Conservation (phyloP, 2,329 filamentous ascomycete genomes). For the Neonectria coccinea region DNA sequence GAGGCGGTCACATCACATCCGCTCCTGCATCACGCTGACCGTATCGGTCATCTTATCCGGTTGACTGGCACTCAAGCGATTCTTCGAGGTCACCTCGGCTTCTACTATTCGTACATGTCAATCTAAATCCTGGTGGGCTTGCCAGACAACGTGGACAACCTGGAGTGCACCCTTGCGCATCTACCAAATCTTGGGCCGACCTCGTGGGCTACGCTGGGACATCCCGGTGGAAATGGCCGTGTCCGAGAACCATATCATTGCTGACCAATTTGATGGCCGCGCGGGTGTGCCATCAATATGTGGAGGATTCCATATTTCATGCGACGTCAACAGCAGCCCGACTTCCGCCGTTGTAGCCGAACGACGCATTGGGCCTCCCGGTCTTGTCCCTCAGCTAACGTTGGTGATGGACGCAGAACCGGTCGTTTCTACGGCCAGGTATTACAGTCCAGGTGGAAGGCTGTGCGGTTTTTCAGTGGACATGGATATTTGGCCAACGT, state of each 20-base stretch:
- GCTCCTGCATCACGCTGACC: constrained; percentile 10
- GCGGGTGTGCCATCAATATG: background rate
- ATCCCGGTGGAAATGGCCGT: constrained; percentile 13
- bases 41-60: constrained; percentile 19
- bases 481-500: background rate
- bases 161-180: constrained; percentile 18
- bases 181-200: constrained; percentile 14
- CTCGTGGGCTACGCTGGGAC: constrained; percentile 24
- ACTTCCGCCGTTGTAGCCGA: constrained; percentile 3
- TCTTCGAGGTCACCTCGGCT: constrained; percentile 6
- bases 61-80: constrained; percentile 5
- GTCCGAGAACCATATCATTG: constrained; percentile 6
- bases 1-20: constrained; percentile 5
- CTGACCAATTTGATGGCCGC: constrained; percentile 7
- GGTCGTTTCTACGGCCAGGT: background rate
- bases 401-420: background rate
- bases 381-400: background rate
- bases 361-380: constrained; percentile 3
- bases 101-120: background rate
- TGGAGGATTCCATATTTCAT: constrained; percentile 2
- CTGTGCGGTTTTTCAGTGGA: background rate
- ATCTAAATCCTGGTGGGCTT: constrained; percentile 8
- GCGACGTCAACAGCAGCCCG: background rate
- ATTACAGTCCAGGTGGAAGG: too few relatives aligned
- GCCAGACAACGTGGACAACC: constrained; percentile 21